Percentiles rank a stretch among this genome's conserved stretches.
These are phyloP conservation scores for Lepidium sativum DNA, from an alignment of 345 rosid species.

Conservation along the genomic window DNA sequence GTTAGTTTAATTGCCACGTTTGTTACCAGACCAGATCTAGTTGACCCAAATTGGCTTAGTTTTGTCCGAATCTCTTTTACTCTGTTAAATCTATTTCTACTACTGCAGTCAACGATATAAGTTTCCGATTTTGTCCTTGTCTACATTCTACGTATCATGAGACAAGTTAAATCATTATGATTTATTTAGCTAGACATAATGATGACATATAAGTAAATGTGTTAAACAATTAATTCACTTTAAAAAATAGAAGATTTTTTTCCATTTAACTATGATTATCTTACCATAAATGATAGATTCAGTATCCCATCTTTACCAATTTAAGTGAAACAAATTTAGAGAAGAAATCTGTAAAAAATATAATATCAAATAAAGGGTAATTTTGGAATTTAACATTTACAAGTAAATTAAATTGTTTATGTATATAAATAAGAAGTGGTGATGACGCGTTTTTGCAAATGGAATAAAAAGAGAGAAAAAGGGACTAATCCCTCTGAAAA, in stretches of 20 bases:
- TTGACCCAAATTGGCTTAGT: conserved; percentile 7
- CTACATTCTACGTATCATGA: too few species aligned
- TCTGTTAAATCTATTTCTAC: too few species aligned
- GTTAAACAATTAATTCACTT: too few species aligned
- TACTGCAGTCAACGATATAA: not conserved
- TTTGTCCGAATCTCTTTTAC: not conserved
- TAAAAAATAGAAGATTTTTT: not conserved
- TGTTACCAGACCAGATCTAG: conserved; percentile 13
- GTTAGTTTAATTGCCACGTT: not conserved
- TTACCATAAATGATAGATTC: too few species aligned
- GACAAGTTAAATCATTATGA: too few species aligned
- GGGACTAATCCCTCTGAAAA: not conserved
- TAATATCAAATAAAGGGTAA: not conserved
- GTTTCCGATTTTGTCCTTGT: conserved; percentile 1
- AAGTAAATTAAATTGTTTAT: too few species aligned
- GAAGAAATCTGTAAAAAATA: too few species aligned
- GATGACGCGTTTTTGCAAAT: conserved; percentile 11
- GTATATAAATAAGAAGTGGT: conserved; percentile 11
- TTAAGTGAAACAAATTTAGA: too few species aligned
- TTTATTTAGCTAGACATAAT: too few species aligned
- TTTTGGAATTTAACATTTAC: not conserved
- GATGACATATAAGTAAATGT: too few species aligned
- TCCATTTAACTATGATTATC: not conserved
- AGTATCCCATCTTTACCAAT: too few species aligned
- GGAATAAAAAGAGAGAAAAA: not conserved